A percentile compares a stretch with the other conserved stretches of the same genome.
phyloP scores from a whole-genome alignment of 2,329 filamentous ascomycete species.

The Blastomyces parvus region DNA sequence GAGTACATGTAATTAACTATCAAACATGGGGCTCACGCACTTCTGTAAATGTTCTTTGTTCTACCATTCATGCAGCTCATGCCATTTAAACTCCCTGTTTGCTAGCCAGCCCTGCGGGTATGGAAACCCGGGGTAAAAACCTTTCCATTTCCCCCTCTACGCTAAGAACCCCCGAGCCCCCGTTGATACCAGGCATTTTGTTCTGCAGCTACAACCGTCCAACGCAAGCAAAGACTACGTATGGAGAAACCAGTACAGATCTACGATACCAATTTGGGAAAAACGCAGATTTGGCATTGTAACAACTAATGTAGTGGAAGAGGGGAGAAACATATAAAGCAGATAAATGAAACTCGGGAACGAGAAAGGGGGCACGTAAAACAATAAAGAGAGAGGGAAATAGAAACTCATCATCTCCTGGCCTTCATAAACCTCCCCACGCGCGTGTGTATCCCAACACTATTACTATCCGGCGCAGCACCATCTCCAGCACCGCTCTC shows the following conservation, averaged over 20 bases:
- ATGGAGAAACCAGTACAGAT: not conserved
- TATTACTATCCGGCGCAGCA: not conserved
- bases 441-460: conserved; percentile 5
- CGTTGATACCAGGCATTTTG: not conserved
- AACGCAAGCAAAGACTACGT: not conserved
- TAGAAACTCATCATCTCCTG: not conserved
- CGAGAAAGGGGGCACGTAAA: not conserved
- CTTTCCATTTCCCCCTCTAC: too few relatives aligned
- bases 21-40: too few relatives aligned
- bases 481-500: not conserved
- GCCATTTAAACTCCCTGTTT: too few relatives aligned
- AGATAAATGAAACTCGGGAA: not conserved
- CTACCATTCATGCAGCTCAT: too few relatives aligned
- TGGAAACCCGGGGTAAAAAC: too few relatives aligned
- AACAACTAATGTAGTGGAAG: conserved; percentile 2
- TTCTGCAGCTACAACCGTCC: not conserved
- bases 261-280: not conserved
- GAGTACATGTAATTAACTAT: too few relatives aligned
- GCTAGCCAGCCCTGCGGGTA: too few relatives aligned
- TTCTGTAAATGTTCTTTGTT: too few relatives aligned
- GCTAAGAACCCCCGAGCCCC: too few relatives aligned
- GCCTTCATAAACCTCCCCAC: conserved; percentile 5
- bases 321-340: not conserved
- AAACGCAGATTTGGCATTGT: not conserved
- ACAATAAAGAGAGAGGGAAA: not conserved